Percentiles rank a stretch among this genome's conserved stretches.
phyloP scores from a whole-genome alignment of 106 monocot genomes.

The Phalaenopsis equestris region DNA sequence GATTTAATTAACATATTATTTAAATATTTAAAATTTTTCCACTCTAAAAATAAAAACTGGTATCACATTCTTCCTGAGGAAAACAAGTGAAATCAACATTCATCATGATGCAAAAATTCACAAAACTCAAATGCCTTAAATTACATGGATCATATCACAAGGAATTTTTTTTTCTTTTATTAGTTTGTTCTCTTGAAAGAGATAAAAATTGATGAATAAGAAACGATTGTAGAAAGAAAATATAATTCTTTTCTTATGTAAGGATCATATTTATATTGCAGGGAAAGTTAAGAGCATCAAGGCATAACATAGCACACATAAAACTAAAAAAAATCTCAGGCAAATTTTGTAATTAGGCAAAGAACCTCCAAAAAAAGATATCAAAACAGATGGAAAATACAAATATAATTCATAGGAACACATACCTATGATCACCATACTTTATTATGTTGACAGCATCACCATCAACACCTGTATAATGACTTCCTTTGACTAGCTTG shows the following conservation, averaged over 20 bases:
- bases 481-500: conserved; percentile 91
- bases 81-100: background rate
- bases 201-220: background rate
- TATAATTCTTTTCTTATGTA: background rate
- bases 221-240: background rate
- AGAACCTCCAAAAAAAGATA: background rate
- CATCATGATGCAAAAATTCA: background rate
- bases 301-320: background rate
- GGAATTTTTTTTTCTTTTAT: background rate
- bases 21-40: no score
- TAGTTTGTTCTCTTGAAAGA: background rate
- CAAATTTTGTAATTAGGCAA: background rate
- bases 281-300: background rate
- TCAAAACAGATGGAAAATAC: background rate
- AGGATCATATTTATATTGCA: background rate
- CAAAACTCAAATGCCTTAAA: background rate
- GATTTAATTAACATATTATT: no score
- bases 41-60: background rate
- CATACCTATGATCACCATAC: conserved; percentile 52
- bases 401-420: background rate
- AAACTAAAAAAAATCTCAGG: background rate
- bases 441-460: conserved; percentile 96
- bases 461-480: conserved; percentile 91
- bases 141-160: background rate
- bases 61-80: background rate